These are phyloP conservation scores for Cyanophora paradoxa DNA, from an alignment of 78 protist species.

Conservation along the genomic window DNA sequence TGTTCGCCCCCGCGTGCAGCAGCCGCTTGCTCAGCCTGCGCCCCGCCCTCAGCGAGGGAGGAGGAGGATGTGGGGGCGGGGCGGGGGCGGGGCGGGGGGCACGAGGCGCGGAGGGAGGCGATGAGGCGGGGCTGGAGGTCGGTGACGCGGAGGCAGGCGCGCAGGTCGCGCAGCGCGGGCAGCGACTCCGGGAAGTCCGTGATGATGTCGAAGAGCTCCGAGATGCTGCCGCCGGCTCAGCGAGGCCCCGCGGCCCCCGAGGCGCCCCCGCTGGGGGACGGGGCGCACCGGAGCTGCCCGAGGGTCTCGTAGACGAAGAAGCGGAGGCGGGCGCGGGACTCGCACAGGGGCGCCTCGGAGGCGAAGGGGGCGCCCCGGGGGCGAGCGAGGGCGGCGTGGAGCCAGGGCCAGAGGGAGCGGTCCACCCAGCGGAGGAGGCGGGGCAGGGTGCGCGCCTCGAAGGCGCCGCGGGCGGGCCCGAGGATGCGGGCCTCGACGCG, in stretches of 20 bases:
- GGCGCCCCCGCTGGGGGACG: background rate
- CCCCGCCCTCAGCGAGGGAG: background rate
- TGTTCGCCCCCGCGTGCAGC: constrained; percentile 25
- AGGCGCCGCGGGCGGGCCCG: too few species aligned
- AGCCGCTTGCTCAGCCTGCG: background rate
- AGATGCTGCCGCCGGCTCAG: background rate
- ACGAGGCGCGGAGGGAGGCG: background rate
- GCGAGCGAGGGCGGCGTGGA: too few species aligned
- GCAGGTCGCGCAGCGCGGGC: background rate
- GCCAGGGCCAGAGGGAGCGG: too few species aligned
- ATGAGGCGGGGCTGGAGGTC: background rate
- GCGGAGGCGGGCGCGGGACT: background rate
- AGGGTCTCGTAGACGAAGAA: constrained; percentile 6
- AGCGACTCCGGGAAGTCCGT: constrained; percentile 14
- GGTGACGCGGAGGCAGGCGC: background rate
- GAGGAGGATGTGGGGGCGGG: background rate
- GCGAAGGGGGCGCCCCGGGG: too few species aligned
- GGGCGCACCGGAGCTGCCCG: background rate
- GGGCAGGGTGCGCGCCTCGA: too few species aligned
- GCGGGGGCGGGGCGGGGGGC: background rate
- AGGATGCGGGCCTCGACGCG: too few species aligned
- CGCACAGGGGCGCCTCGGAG: too few species aligned
- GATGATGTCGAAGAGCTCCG: constrained; percentile 18
- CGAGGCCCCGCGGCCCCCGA: background rate
- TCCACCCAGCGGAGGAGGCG: too few species aligned